phyloP scores from a whole-genome alignment of 148 eudicot genomes.

The Rhododendron simsii region DNA sequence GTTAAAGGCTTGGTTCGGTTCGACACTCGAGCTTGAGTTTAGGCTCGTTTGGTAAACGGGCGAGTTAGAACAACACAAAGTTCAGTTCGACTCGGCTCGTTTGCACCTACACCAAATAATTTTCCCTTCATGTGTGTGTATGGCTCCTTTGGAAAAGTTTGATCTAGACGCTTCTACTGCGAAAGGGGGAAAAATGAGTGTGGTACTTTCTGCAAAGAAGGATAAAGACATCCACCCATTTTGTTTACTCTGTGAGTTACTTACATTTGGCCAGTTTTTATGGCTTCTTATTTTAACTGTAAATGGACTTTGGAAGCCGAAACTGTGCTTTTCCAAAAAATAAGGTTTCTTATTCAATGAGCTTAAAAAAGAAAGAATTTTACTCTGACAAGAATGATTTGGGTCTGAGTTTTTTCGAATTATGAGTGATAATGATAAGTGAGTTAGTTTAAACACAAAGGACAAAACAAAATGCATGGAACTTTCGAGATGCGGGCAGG shows the following conservation, averaged over 20 bases:
- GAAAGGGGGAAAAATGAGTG: not conserved
- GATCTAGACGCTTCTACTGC: slow-evolving; percentile 4
- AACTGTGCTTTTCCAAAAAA: not conserved
- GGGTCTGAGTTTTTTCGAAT: not conserved
- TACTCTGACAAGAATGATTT: not conserved
- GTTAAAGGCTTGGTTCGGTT: not conserved
- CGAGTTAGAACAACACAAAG: too few relatives aligned
- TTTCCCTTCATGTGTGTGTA: not conserved
- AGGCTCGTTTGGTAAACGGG: not conserved
- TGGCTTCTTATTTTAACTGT: not conserved
- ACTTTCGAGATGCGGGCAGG: not conserved
- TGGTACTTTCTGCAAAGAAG: slow-evolving; percentile 8
- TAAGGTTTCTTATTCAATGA: not conserved
- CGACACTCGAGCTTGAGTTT: not conserved
- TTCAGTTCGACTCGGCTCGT: not conserved
- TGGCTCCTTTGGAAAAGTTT: slow-evolving; percentile 2
- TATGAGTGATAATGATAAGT: not conserved
- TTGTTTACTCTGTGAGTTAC: too few relatives aligned
- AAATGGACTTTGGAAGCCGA: not conserved
- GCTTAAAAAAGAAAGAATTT: not conserved
- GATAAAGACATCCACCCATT: not conserved
- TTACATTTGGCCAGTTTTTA: not conserved
- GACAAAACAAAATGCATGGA: not conserved
- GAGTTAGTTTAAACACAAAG: not conserved
- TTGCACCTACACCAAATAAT: too few relatives aligned